A percentile compares a stretch with the other conserved stretches of the same genome.
Conservation (phyloP, 1,139 yeast genomes). For the Taphrina confusa region DNA sequence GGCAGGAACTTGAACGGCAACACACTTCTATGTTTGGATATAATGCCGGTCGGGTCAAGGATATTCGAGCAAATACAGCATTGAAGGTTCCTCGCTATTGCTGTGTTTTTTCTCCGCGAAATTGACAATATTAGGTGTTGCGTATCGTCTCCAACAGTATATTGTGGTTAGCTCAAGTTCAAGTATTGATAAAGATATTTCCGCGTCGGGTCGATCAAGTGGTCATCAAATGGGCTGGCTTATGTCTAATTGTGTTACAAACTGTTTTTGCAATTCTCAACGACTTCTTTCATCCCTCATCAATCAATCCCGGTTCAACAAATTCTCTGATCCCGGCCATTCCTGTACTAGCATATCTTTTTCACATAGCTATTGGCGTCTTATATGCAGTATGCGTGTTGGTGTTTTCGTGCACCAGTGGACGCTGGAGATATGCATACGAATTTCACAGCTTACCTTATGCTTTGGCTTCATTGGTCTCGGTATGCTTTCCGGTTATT, state of each 20-base stretch:
- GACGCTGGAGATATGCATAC: conserved; percentile 53
- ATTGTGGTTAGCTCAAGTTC: conserved; percentile 65
- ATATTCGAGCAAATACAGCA: conserved; percentile 49
- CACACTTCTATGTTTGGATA: conserved; percentile 47
- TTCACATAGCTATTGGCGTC: conserved; percentile 72
- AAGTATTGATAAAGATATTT: conserved; percentile 70
- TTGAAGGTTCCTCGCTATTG: conserved; percentile 57
- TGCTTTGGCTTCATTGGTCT: conserved; percentile 60
- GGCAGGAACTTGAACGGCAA: conserved; percentile 43
- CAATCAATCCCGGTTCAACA: conserved; percentile 22
- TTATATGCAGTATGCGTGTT: conserved; percentile 69
- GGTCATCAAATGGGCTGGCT: conserved; percentile 64
- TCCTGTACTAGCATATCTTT: conserved; percentile 76
- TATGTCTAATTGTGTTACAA: conserved; percentile 54
- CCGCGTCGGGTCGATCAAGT: conserved; percentile 71
- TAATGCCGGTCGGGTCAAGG: conserved; percentile 61
- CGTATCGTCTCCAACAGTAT: conserved; percentile 54
- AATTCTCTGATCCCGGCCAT: conserved; percentile 50
- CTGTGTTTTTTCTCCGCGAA: background rate
- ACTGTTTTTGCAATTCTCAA: conserved; percentile 41
- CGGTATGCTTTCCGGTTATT: conserved; percentile 66
- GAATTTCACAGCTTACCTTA: conserved; percentile 56
- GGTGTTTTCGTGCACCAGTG: conserved; percentile 60
- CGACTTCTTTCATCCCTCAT: conserved; percentile 38
- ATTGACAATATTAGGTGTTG: conserved; percentile 56